Conservation (phyloP, 1,284 basidiomycete genomes). For the Puccinia sorghi region DNA sequence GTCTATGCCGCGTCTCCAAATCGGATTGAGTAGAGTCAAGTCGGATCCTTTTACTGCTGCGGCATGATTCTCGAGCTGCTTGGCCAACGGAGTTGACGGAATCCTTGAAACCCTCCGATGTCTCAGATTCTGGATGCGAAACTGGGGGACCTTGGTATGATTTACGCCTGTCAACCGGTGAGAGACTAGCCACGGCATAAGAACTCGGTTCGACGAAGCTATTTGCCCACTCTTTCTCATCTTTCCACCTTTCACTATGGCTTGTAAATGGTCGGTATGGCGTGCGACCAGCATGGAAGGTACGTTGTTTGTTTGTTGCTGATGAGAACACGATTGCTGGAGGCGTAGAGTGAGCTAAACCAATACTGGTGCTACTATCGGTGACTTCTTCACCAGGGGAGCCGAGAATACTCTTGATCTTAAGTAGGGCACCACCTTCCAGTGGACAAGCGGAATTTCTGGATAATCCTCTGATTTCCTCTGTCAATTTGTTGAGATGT, state of each 20-base stretch:
- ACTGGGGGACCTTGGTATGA: slow-evolving; percentile 20
- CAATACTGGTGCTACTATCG: slow-evolving; percentile 35
- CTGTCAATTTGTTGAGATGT: slow-evolving; percentile 84
- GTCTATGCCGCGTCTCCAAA: background rate
- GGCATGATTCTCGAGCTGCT: background rate
- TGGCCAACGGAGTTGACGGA: slow-evolving; percentile 14
- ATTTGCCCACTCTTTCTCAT: slow-evolving; percentile 41
- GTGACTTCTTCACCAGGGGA: slow-evolving; percentile 47
- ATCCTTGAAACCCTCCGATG: background rate
- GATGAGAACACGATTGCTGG: slow-evolving; percentile 19
- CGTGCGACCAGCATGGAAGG: slow-evolving; percentile 42
- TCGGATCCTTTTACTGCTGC: slow-evolving; percentile 49
- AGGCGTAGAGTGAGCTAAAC: slow-evolving; percentile 49
- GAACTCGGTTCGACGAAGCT: slow-evolving; percentile 45
- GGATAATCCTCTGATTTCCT: slow-evolving; percentile 61
- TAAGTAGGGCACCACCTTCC: slow-evolving; percentile 15
- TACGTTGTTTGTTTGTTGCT: slow-evolving; percentile 15
- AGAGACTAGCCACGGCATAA: slow-evolving; percentile 42
- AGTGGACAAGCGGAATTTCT: background rate
- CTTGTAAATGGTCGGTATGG: slow-evolving; percentile 38
- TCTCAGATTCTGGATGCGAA: background rate
- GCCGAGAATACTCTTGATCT: slow-evolving; percentile 44
- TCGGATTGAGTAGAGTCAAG: slow-evolving; percentile 13
- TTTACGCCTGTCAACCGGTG: slow-evolving; percentile 9
- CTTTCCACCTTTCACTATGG: slow-evolving; percentile 29